Evolutionary conservation across 176 grass and related monocot species (phyloP), one percentile per base, ranked within the genome.

Genomic region (Sorghum bicolor): DNA sequence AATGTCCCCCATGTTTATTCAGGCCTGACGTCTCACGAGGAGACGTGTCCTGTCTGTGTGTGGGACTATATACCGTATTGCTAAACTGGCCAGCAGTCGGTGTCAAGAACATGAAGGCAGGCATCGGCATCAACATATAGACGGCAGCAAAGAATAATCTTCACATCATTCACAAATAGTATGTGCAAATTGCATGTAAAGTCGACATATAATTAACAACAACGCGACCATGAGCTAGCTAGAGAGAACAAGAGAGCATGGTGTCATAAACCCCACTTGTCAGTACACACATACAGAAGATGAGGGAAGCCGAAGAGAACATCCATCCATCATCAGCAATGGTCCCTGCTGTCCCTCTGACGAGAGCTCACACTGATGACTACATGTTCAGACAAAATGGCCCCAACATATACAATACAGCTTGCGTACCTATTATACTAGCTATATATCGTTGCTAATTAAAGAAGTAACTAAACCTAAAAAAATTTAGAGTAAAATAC

Each of bases 331-430:
- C 38, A 28, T 25, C 34, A 30, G 34, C 36, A 41, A 29, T n/a
- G 30, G 19, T 7, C 44, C n/a, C n/a, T n/a, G n/a, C n/a, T n/a
- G n/a, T n/a, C n/a, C 30, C 77, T 80, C n/a, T 67, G 64, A 36
- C 1, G 44, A 44, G 78, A 67, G 29, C 12, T 38, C 16, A 69
- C 66, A 17, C 66, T 53, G 14, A 29, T 25, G 14, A 29, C 34
- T 8, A 19, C 22, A 39, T 69, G 69, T 50, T 57, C 66, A 82
- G 24, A 71, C 79, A 82, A 82, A 81, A 71, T 82, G 79, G 79
- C 66, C 15, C 43, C 31, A 52, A 34, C 58, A 31, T 29, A 16
- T n/a, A n/a, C 14, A 17, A 45, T 22, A 17, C 31, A 55, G 7
- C 25, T 68, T 81, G 22, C 65, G 31, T 55, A 81, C 44, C 13